phyloP scores from a whole-genome alignment of 2,329 filamentous ascomycete genomes.

The Colletotrichum phormii region DNA sequence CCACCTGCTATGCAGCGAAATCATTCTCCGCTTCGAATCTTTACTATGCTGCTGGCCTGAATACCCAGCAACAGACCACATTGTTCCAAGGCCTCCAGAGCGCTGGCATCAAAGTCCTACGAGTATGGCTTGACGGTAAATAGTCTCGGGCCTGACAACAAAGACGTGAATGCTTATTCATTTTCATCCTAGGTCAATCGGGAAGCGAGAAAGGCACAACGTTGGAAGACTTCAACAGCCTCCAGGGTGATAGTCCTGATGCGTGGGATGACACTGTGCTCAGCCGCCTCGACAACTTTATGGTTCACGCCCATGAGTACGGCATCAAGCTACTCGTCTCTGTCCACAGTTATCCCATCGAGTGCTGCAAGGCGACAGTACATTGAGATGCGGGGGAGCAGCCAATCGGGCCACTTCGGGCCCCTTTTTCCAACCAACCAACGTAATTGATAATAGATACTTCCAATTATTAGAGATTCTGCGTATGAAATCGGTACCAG shows the following conservation, averaged over 20 bases:
- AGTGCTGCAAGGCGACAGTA: too few species aligned
- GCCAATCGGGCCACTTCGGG: too few species aligned
- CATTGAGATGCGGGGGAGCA: too few species aligned
- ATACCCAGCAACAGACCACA: constrained; percentile 34
- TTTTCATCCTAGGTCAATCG: background rate
- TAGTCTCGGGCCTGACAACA: background rate
- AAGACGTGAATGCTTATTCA: too few species aligned
- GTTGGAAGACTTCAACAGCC: background rate
- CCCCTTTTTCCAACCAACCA: too few species aligned
- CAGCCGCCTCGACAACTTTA: constrained; percentile 34
- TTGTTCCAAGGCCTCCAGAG: constrained; percentile 39
- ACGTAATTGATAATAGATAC: too few species aligned
- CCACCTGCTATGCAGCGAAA: background rate
- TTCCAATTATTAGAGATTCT: too few species aligned
- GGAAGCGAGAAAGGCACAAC: background rate
- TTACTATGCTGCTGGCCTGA: constrained; percentile 43
- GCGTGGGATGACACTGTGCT: constrained; percentile 36
- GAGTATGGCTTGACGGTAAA: background rate
- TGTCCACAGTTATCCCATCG: constrained; percentile 37
- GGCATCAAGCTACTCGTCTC: constrained; percentile 37
- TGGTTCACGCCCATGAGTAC: constrained; percentile 31
- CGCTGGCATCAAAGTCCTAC: background rate
- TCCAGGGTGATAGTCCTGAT: constrained; percentile 24
- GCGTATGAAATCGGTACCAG: too few species aligned
- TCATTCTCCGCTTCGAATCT: constrained; percentile 42